Conservation (phyloP, 495 filamentous ascomycete species). For the Penicillium simplicissimum region DNA sequence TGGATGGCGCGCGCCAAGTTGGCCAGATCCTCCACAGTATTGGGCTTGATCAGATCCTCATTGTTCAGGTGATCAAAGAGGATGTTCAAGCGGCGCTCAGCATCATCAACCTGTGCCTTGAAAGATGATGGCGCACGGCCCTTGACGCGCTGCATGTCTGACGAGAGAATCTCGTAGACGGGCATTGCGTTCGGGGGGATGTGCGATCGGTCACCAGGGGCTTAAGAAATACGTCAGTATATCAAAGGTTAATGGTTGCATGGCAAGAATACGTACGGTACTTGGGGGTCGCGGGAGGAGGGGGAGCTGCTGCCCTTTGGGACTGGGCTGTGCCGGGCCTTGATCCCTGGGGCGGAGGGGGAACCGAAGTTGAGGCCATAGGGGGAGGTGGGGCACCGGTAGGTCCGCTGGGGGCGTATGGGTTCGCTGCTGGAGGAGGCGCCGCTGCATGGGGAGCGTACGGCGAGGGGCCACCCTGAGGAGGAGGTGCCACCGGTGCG, state of each 20-base stretch:
- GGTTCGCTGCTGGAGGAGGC: constrained; percentile 41
- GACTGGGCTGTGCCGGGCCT: constrained; percentile 55
- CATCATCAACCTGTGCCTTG: constrained; percentile 84
- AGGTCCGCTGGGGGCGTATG: constrained; percentile 48
- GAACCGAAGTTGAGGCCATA: constrained; percentile 43
- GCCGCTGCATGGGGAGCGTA: constrained; percentile 57
- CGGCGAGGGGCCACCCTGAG: constrained; percentile 55
- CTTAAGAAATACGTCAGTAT: constrained; percentile 43
- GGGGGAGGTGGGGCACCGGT: constrained; percentile 41
- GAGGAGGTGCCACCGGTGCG: constrained; percentile 49
- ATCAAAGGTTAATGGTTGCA: neutral
- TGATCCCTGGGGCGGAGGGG: constrained; percentile 48
- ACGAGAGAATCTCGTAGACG: constrained; percentile 76
- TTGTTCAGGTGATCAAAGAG: constrained; percentile 98
- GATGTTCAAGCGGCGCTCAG: constrained; percentile 84
- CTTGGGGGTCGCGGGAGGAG: constrained; percentile 56
- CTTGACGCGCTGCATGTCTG: constrained; percentile 87
- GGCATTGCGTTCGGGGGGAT: constrained; percentile 74
- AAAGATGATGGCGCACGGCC: constrained; percentile 77
- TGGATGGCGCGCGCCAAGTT: constrained; percentile 69
- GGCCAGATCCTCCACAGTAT: constrained; percentile 72
- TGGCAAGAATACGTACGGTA: constrained; percentile 57
- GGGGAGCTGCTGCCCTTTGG: constrained; percentile 42
- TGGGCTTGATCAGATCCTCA: constrained; percentile 78
- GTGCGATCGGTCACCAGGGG: constrained; percentile 84